Percentiles rank a stretch among this genome's conserved stretches.
These are phyloP conservation scores for Metarhizium humberi DNA, from an alignment of 2,329 filamentous ascomycete genomes.

Conservation along the genomic window DNA sequence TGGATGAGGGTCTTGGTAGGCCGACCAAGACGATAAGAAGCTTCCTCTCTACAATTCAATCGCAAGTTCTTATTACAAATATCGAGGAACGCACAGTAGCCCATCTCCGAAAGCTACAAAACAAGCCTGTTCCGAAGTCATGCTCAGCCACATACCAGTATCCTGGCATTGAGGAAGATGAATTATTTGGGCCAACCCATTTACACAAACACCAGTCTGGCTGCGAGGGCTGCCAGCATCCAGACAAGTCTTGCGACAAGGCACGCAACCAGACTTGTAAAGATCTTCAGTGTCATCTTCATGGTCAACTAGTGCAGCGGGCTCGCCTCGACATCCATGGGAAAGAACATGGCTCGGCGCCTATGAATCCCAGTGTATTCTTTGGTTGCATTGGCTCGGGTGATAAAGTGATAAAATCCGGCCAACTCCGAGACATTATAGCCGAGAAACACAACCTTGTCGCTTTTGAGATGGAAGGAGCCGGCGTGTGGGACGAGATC, in stretches of 20 bases:
- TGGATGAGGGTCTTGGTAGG: background rate
- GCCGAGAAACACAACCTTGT: background rate
- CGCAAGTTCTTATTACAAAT: background rate
- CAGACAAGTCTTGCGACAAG: too few relatives aligned
- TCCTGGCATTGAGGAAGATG: too few relatives aligned
- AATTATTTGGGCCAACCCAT: too few relatives aligned
- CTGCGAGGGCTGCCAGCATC: too few relatives aligned
- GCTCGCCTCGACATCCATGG: background rate
- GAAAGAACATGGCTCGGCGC: background rate
- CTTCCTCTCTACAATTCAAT: background rate
- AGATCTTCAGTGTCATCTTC: rapidly evolving
- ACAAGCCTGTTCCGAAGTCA: too few relatives aligned
- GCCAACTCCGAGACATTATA: background rate
- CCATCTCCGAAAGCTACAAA: too few relatives aligned
- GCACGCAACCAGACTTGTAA: too few relatives aligned
- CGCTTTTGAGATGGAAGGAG: background rate
- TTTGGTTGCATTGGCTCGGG: background rate
- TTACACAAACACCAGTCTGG: too few relatives aligned
- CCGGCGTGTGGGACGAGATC: background rate
- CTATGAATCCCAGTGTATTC: background rate
- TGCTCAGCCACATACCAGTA: too few relatives aligned
- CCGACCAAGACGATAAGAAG: background rate
- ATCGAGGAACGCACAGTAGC: background rate
- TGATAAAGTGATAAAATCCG: background rate
- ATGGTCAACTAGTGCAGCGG: too few relatives aligned